Evolutionary conservation across 2,329 filamentous ascomycete genomes (phyloP), one percentile per base, ranked within the genome.

Genomic region (Alternaria novae-zelandiae): DNA sequence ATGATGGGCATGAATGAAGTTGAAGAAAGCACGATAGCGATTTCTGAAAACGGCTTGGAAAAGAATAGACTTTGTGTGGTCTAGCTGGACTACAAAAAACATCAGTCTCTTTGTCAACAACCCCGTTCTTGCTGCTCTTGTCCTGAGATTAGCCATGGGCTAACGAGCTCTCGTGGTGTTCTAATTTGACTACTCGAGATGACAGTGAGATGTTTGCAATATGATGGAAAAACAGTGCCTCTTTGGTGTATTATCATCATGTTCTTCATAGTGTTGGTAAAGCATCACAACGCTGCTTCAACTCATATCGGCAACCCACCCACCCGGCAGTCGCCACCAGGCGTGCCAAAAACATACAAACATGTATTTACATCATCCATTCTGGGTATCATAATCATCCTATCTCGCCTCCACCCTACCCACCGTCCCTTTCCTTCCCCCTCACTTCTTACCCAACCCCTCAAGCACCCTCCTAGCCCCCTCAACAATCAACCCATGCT

Each of bases 401-500:
- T 30, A 41, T 46, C 55, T n/a, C 30, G 12, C 17, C 10, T 20
- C 32, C 58, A 4, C 28, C 20, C 11, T 36, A 54, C 28, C 23
- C 47, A 43, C 25, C 11, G 21, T 36, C 26, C 3, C 12, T 17
- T 10, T 25, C 30, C 5, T 17, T 3, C 28, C 45, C 26, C 21
- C 26, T 51, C 26, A 54, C 44, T 26, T 10, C 41, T 65, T 68
- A 54, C 66, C 53, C 13, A 83, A 66, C 61, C 78, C 74, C 65
- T 82, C 80, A 46, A 88, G 77, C 10, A 83, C 83, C 71, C 78
- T 81, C 66, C 79, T 83, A 36, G 91, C 90, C 2, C 92, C 94
- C 72, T 92, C 87, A 26, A 97, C 90, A 71, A 97, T 93, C 69
- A 94, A 81, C 66, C 86, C 84, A 83, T 95, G 93, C 83, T 97